phyloP scores from a whole-genome alignment of 1,284 basidiomycete species.

The Fomitopsis palustris region DNA sequence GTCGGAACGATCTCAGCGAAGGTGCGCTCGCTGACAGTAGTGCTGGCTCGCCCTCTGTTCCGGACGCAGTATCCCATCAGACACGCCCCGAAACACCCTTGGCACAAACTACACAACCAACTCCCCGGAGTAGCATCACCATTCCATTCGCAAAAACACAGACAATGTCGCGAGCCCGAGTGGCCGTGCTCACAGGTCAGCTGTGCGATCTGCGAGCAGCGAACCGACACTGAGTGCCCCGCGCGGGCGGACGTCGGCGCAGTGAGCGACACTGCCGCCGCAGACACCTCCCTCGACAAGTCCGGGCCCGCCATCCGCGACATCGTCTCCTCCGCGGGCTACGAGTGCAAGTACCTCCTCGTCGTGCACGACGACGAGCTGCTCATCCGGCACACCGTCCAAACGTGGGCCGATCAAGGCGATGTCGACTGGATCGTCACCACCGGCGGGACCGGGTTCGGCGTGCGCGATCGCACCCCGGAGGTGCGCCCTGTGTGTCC shows the following conservation, averaged over 20 bases:
- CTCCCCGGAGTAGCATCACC: not conserved
- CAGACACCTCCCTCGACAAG: conserved; percentile 49
- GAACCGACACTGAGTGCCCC: not conserved
- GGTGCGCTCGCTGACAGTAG: not conserved
- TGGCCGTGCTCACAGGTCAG: conserved; percentile 29
- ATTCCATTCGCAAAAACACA: not conserved
- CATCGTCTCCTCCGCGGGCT: conserved; percentile 43
- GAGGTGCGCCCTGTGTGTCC: conserved; percentile 47
- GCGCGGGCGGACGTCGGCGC: not conserved
- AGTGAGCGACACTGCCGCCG: conserved; percentile 69
- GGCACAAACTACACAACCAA: not conserved
- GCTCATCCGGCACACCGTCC: conserved; percentile 46
- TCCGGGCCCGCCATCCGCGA: conserved; percentile 62
- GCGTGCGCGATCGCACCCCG: conserved; percentile 74
- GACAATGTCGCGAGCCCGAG: conserved; percentile 15
- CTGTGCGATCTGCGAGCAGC: not conserved
- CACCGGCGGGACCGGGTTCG: conserved; percentile 86
- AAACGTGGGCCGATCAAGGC: conserved; percentile 39
- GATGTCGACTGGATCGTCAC: conserved; percentile 73
- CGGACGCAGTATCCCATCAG: not conserved
- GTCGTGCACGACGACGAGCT: conserved; percentile 64
- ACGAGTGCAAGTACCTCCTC: conserved; percentile 29
- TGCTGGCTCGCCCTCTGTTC: not conserved
- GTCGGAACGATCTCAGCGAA: not conserved
- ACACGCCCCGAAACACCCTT: not conserved